Base-by-base conservation (phyloP, 2,329 filamentous ascomycete genomes). In the Arthrobotrys iridis region DNA sequence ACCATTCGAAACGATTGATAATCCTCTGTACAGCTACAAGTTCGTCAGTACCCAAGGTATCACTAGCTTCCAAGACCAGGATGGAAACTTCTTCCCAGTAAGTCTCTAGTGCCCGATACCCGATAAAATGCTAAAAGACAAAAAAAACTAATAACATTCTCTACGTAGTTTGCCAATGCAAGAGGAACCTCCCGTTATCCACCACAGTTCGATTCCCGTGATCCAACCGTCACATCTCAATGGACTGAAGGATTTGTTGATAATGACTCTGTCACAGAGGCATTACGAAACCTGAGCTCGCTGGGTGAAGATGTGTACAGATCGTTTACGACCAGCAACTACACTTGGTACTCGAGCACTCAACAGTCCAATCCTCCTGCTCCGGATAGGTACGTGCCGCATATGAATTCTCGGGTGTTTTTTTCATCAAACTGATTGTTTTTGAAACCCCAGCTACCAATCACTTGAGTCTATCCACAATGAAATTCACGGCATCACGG, bases 391-490 rank as follows among this genome's bases (percentile, higher is more conserved):
- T 74, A 63, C 10, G 13, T 20, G 20, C 6, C 15, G 26, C 11
- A 24, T n/a, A 73, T 80, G 22, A 18, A 35, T 3, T 15, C 5
- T 52, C 15, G 28, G 5, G 2, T 18, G 8, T 6, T 52, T 13
- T 28, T 10, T 18, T 4, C n/a, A n/a, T n/a, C n/a, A n/a, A n/a
- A 85, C 85, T 82, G 46, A 45, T 4, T 6, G 6, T 30, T 3
- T 50, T 2, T 10, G 10, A 30, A 50, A 26, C 5, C 80, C 82
- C 15, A 83, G 70, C 15, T 74, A 74, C 15, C 83, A 7, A 82
- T 91, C 89, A 8, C 82, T 90, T 33, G 89, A 91, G 80, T 86
- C 87, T 0, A 81, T 91, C 2, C 89, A 91, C 78, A 88, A 90
- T 79, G 85, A 86, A n/a, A 84, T 91, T 43, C 89, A 91, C 77